These are phyloP conservation scores for Eutrema salsugineum DNA, from an alignment of 441 rosid species.

Conservation along the genomic window DNA sequence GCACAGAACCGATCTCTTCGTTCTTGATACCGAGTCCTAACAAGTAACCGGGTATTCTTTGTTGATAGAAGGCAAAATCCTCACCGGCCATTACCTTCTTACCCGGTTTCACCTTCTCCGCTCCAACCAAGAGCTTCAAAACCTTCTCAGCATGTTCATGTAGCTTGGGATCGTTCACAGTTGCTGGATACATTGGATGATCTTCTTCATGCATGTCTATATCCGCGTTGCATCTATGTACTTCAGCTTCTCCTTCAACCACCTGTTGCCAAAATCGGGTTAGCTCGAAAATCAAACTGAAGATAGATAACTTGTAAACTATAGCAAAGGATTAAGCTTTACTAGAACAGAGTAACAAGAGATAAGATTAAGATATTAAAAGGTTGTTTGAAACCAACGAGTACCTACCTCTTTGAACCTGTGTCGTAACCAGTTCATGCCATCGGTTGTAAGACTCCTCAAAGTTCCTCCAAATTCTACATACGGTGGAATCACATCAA, in stretches of 20 bases:
- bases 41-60: slow-evolving; percentile 68
- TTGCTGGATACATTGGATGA: slow-evolving; percentile 57
- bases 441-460: slow-evolving; percentile 80
- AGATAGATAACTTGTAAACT: not conserved
- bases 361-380: not conserved
- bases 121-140: slow-evolving; percentile 54
- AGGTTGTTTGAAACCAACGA: not conserved
- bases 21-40: slow-evolving; percentile 64
- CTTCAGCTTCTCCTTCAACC: slow-evolving; percentile 59
- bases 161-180: slow-evolving; percentile 53
- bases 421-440: slow-evolving; percentile 50
- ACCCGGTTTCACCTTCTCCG: slow-evolving; percentile 44
- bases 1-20: slow-evolving; percentile 59
- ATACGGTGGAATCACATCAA: slow-evolving; percentile 49
- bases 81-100: slow-evolving; percentile 70
- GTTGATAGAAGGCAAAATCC: slow-evolving; percentile 82
- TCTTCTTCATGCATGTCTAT: slow-evolving; percentile 46
- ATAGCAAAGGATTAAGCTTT: not conserved
- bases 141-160: slow-evolving; percentile 48
- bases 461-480: slow-evolving; percentile 83
- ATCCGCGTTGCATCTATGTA: slow-evolving; percentile 56
- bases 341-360: slow-evolving; percentile 3
- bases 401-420: slow-evolving; percentile 64
- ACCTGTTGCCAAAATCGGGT: slow-evolving; percentile 40
- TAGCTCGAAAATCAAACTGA: not conserved